These are phyloP conservation scores for Apostasia shenzhenica DNA, from an alignment of 106 monocot genomes.

Conservation along the genomic window DNA sequence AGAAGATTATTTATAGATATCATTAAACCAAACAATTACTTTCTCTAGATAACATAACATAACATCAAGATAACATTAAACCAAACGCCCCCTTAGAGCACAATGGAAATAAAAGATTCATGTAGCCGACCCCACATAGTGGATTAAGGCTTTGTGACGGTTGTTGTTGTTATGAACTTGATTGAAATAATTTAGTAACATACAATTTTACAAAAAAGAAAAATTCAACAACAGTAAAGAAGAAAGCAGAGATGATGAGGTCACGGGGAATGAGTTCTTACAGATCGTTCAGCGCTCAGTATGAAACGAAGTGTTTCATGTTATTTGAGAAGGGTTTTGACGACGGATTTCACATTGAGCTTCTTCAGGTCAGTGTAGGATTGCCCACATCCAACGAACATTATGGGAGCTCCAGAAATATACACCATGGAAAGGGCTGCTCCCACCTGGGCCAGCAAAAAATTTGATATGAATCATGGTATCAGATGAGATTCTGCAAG, in stretches of 20 bases:
- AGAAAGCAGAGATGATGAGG: neutral
- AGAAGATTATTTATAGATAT: too few species aligned
- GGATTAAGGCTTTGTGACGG: too few species aligned
- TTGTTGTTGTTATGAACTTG: too few species aligned
- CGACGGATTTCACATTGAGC: constrained; percentile 95
- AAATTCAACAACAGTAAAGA: neutral
- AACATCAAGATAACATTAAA: too few species aligned
- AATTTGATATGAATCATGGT: neutral
- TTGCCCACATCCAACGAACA: constrained; percentile 99
- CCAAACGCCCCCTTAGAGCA: too few species aligned
- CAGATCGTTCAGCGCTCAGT: neutral
- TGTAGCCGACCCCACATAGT: too few species aligned
- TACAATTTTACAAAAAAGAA: neutral
- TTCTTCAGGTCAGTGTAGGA: constrained; percentile 98
- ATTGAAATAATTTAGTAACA: too few species aligned
- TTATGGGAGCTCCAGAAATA: constrained; percentile 89
- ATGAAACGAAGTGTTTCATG: too few species aligned
- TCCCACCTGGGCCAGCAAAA: constrained; percentile 51
- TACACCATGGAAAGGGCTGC: constrained; percentile 99
- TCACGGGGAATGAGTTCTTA: neutral
- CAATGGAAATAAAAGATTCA: too few species aligned
- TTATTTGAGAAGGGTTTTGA: constrained; percentile 87
- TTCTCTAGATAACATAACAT: too few species aligned
- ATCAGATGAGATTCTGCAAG: neutral
- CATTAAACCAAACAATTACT: too few species aligned